Base-by-base conservation (phyloP, 805 yeast genomes). In the Hanseniaspora occidentalis region DNA sequence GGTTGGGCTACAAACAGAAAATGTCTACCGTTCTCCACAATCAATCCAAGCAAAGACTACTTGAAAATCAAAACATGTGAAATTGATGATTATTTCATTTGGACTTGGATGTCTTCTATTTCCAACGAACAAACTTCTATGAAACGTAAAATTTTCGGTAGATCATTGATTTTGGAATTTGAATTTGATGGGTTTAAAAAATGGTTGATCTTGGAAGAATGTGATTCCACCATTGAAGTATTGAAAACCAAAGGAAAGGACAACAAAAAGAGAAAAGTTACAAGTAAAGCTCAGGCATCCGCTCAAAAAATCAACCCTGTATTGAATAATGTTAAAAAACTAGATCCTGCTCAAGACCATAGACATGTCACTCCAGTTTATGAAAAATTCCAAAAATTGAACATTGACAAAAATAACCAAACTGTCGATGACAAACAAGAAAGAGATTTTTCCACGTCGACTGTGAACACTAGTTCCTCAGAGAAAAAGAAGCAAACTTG, bases 101-200 rank as follows among this genome's bases (percentile, higher is more conserved):
- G 95, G 95, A 73, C 95, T 1, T 85, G 95, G 95, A 65, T 84
- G 52, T 75, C 86, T 1, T 71, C 85, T 2, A 55, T 84, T 19
- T 84, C 84, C 0, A 69, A 77, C 24, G 95, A 85, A 53, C 81
- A 83, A 52, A 73, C 85, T 0, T 66, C 70, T 24, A 58, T 65
- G 19, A 75, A 76, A 49, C 81, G 81, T 56, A 70, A 71, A 24
- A 57, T 79, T 1, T 85, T 85, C 63, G 95, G 95, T 8, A 70
- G 92, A 47, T 77, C 94, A 0, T 67, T 84, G 42, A 84, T 85
- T 6, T 72, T 84, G 39, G 95, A 85, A 50, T 84, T 84, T 35
- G 84, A 83, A 35, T 67, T 82, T 47, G 77, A 77, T 47, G 88
- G 77, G 24, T 85, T 67, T 50, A 82, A 71, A 50, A 82, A 81